Base-by-base conservation (phyloP, 2,329 filamentous ascomycete species). In the Colletotrichum eremochloae region DNA sequence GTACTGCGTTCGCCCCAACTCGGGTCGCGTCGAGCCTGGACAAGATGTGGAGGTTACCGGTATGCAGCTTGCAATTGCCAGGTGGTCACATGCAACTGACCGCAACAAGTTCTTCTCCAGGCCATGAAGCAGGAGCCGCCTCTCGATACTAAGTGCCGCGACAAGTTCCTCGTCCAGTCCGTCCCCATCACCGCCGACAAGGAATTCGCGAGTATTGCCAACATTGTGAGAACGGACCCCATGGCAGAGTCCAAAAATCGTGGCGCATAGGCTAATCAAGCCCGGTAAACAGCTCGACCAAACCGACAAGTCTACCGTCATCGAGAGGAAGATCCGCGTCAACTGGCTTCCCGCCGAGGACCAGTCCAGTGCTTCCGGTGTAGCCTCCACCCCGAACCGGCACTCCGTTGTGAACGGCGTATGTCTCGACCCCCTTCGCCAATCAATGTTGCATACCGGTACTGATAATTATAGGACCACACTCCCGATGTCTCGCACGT, bases 1-100 rank as follows among this genome's bases (percentile, higher is more conserved):
- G 87, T 99, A 99, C 86, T 98, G 96, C 82, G 96, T 98, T 71
- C 92, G 96, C 79, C 96, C 96, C 69, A 98, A 99, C 87, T 97
- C 95, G 64, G 96, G 96, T 78, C 93, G 95, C 81, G 96, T 99
- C 82, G 95, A 97, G 81, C 92, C 95, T 50, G 94, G 95, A 77
- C 90, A 93, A 82, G 89, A 93, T 82, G 95, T 99, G 76, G 95
- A 98, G 83, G 96, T 99, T 75, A 92, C 95, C 82, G 95, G 95
- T 97, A 87, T 77, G 88, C 78, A 40, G 18, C 40, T 56, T 38
- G 63, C 55, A 70, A 65, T 65, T 55, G 70, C 60, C 66, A 73
- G 63, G 62, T 65, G 63, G 69, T 76, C 73, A 77, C 68, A 76
- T 71, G 65, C 63, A 67, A 72, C 76, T 78, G 67, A 78, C 76